These are phyloP conservation scores for Otatea glauca DNA, from an alignment of 176 grass and related monocot species.

Conservation along the genomic window DNA sequence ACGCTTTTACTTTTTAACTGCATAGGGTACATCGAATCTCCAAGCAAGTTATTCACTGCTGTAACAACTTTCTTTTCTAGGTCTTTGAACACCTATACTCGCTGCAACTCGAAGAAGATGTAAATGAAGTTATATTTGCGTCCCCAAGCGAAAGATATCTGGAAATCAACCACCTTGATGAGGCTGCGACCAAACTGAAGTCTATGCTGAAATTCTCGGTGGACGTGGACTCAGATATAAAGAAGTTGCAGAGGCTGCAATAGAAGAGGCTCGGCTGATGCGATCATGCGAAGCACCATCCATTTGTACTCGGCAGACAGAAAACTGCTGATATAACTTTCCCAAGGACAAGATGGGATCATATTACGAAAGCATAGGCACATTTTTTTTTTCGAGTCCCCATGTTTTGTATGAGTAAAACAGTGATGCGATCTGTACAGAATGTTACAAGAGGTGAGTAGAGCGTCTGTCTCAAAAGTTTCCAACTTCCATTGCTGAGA, in stretches of 20 bases:
- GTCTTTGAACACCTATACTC: constrained; percentile 75
- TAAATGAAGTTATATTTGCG: constrained; percentile 84
- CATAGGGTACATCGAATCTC: constrained; percentile 6
- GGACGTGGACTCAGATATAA: constrained; percentile 56
- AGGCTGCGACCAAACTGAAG: constrained; percentile 50
- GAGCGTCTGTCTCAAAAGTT: no score
- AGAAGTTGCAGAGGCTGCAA: constrained; percentile 60
- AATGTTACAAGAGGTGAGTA: no score
- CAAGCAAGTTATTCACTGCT: background rate
- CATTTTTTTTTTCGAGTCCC: no score
- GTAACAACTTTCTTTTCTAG: constrained; percentile 43
- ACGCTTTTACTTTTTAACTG: background rate
- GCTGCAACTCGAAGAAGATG: constrained; percentile 84
- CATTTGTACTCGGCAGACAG: background rate
- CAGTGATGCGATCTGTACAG: background rate
- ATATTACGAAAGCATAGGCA: no score
- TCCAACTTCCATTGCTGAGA: no score
- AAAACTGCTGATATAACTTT: no score
- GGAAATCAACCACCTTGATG: constrained; percentile 39
- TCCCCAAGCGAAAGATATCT: constrained; percentile 52
- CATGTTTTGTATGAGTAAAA: background rate
- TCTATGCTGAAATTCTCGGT: constrained; percentile 65
- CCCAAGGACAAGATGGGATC: no score
- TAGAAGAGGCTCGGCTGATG: constrained; percentile 26
- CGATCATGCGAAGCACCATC: background rate